Base-by-base conservation (phyloP, 371 early-diverging fungal species). In the Mucor velutinosus region DNA sequence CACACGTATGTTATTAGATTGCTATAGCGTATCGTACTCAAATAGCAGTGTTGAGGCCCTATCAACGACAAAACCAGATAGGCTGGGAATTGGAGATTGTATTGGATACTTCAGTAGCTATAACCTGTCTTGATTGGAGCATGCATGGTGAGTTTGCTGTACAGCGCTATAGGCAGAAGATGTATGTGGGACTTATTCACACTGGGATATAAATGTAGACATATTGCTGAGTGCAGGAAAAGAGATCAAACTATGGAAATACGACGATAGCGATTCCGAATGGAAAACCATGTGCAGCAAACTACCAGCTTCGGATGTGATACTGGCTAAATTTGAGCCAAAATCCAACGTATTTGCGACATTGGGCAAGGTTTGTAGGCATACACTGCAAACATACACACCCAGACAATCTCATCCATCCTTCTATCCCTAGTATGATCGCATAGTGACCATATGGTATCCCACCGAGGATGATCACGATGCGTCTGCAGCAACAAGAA, bases 381-480 rank as follows among this genome's bases (percentile, higher is more conserved):
- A 4, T 6, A n/a, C 1, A 12, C 17, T 6, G 4, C 15, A 30
- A 30, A 30, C 4, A 33, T 7, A 8, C 7, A 33, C 33, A 33
- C 6, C 30, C 30, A 30, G 30, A 30, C 30, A 2, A 30, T 33
- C 33, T 33, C 33, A 33, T 33, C 7, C 7, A 33, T 2, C 30
- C 7, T 3, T 33, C 8, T 33, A 7, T 7, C 33, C 7, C 8
- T 53, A 91, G 91, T 75, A 75, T 60, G 92, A 93, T 74, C 76
- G 86, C 2, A 64, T 88, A n/a, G 87, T 92, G 12, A 92, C 93
- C 39, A 72, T 94, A 10, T 93, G 94, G 94, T 85, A 86, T 69
- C 72, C 67, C 14, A 66, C 15, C 14, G 12, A 37, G 37, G n/a
- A 7, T 19, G 45, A 45, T 0, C 61, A 32, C 47, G 21, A 64